Conservation (phyloP, 306 rosid species). For the Quercus bicolor region DNA sequence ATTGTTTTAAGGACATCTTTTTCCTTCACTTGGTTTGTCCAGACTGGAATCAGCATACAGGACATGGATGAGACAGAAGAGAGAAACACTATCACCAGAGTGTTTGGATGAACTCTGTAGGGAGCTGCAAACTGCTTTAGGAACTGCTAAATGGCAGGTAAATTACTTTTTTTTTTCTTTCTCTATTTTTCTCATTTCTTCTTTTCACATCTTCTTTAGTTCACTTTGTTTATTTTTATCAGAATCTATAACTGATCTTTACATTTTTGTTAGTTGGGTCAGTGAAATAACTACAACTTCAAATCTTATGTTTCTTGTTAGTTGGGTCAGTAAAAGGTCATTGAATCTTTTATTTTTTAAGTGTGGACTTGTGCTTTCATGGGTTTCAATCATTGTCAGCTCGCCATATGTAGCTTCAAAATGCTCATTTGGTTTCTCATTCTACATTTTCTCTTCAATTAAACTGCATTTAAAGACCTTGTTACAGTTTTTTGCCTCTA, state of each 20-base stretch:
- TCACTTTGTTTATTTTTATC: not conserved
- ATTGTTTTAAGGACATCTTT: constrained; percentile 1
- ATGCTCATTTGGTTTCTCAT: not conserved
- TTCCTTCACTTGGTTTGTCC: constrained; percentile 12
- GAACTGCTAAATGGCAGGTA: constrained; percentile 99
- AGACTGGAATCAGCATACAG: constrained; percentile 92
- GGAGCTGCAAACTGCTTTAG: constrained; percentile 92
- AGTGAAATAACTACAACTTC: too few species aligned
- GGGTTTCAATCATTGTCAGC: not conserved
- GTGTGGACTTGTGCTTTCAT: not conserved
- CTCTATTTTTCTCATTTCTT: not conserved
- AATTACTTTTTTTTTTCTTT: constrained; percentile 1
- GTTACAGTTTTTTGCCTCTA: not conserved
- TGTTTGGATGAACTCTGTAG: constrained; percentile 65
- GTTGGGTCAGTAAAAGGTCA: not conserved
- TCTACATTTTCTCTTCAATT: constrained; percentile 15
- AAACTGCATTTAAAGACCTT: not conserved
- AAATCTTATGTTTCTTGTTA: too few species aligned
- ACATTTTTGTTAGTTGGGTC: too few species aligned
- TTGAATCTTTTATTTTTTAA: not conserved
- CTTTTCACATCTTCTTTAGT: not conserved
- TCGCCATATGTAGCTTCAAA: not conserved
- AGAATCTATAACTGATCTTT: not conserved
- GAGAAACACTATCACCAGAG: constrained; percentile 38
- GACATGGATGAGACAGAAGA: constrained; percentile 75